Evolutionary conservation across 495 filamentous ascomycete species (phyloP).

Genomic region (Lasiosphaeria hispida): DNA sequence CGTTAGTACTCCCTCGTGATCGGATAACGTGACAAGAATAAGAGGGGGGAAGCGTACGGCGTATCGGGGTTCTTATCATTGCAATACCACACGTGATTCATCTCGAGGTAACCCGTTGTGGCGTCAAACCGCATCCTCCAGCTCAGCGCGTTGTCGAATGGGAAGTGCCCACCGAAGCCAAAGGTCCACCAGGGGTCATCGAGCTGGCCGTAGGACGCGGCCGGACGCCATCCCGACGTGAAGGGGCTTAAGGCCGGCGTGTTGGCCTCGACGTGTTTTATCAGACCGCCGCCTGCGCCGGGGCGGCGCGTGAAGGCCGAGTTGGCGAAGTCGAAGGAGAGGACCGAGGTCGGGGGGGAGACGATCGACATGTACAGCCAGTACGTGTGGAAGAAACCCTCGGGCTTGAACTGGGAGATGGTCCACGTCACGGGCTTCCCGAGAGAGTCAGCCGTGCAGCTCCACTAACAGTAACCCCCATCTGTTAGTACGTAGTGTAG

Average conservation of each 20-base stretch:
- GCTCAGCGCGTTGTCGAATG: background rate
- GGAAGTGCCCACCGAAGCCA: background rate
- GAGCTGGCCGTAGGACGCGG: background rate
- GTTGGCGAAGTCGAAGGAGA: background rate
- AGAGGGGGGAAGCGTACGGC: background rate
- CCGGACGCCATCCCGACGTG: background rate
- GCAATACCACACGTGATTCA: constrained; percentile 4
- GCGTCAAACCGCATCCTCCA: background rate
- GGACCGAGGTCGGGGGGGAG: background rate
- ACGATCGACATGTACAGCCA: background rate
- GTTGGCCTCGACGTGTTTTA: background rate
- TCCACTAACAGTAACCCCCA: background rate
- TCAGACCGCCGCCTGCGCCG: background rate
- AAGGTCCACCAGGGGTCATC: background rate
- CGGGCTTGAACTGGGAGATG: background rate
- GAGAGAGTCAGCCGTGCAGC: background rate
- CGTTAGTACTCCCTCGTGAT: no score
- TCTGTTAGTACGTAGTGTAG: background rate
- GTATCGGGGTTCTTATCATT: constrained; percentile 1
- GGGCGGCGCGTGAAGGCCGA: background rate
- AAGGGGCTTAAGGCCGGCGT: background rate
- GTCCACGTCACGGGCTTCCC: background rate
- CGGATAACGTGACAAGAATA: background rate
- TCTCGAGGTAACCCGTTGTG: background rate
- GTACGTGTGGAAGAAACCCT: background rate